Percentiles rank a stretch among this genome's conserved stretches.
phyloP scores from a whole-genome alignment of 1,284 basidiomycete genomes.

The Leccinum fuscescens region DNA sequence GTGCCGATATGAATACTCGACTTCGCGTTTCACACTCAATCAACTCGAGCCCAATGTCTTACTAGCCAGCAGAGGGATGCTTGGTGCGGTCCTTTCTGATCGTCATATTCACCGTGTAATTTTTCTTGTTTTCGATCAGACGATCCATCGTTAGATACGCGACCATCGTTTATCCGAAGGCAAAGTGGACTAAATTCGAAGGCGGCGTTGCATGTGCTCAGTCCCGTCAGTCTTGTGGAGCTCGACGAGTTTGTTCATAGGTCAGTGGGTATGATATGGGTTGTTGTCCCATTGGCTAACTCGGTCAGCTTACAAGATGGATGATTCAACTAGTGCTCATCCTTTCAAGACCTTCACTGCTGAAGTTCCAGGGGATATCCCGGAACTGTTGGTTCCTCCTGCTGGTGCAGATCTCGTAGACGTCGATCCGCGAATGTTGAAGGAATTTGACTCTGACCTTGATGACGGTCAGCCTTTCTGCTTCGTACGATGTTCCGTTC shows the following conservation, averaged over 20 bases:
- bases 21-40: conserved; percentile 52
- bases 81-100: conserved; percentile 50
- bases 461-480: conserved; percentile 71
- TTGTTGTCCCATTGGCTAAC: too few species aligned
- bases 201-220: too few species aligned
- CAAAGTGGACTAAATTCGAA: too few species aligned
- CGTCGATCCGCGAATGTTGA: conserved; percentile 51
- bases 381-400: conserved; percentile 41
- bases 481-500: not conserved
- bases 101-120: not conserved
- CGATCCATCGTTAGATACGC: conserved; percentile 77
- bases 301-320: not conserved
- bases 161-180: conserved; percentile 42
- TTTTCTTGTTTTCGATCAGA: conserved; percentile 46
- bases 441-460: conserved; percentile 77
- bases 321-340: conserved; percentile 15
- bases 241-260: too few species aligned
- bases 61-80: conserved; percentile 81
- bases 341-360: conserved; percentile 51
- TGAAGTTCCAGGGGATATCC: conserved; percentile 76
- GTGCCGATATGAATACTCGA: conserved; percentile 94
- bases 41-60: conserved; percentile 66
- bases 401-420: conserved; percentile 60
- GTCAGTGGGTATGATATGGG: conserved; percentile 36
- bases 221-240: too few species aligned